Evolutionary conservation across 129 eudicot species (phyloP).

Genomic region (Glebionis coronaria): DNA sequence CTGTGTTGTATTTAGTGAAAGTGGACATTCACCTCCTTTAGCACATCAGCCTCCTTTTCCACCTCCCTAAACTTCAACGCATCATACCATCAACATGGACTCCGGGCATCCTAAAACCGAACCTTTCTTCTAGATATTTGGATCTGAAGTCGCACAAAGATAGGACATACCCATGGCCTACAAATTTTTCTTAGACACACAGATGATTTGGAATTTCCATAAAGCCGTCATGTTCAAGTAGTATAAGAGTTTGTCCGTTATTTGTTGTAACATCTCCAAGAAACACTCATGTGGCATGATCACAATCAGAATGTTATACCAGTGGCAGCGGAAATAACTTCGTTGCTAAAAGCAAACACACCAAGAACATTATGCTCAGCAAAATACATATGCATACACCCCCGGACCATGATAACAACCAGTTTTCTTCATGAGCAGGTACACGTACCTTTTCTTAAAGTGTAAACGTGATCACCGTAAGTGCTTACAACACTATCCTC

Average conservation of each 20-base stretch:
- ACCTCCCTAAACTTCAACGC: conserved; percentile 31
- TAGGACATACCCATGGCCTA: conserved; percentile 33
- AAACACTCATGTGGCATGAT: conserved; percentile 24
- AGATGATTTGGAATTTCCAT: conserved; percentile 28
- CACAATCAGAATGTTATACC: conserved; percentile 26
- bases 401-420: conserved; percentile 31
- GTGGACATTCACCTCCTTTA: conserved; percentile 25
- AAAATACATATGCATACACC: conserved; percentile 29
- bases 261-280: conserved; percentile 30
- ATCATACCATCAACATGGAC: conserved; percentile 31
- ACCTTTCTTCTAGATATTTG: conserved; percentile 28
- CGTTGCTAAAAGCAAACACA: conserved; percentile 24
- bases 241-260: conserved; percentile 26
- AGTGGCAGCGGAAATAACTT: conserved; percentile 28
- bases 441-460: conserved; percentile 25
- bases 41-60: conserved; percentile 26
- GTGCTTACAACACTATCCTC: conserved; percentile 30
- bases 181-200: conserved; percentile 23
- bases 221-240: conserved; percentile 30
- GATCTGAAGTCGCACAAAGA: conserved; percentile 29
- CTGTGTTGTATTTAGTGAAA: too few species aligned
- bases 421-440: conserved; percentile 20
- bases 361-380: conserved; percentile 27
- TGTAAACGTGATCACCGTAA: conserved; percentile 28
- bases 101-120: conserved; percentile 28